phyloP scores from a whole-genome alignment of 371 early-diverging fungal genomes.

The Coemansia sp. region DNA sequence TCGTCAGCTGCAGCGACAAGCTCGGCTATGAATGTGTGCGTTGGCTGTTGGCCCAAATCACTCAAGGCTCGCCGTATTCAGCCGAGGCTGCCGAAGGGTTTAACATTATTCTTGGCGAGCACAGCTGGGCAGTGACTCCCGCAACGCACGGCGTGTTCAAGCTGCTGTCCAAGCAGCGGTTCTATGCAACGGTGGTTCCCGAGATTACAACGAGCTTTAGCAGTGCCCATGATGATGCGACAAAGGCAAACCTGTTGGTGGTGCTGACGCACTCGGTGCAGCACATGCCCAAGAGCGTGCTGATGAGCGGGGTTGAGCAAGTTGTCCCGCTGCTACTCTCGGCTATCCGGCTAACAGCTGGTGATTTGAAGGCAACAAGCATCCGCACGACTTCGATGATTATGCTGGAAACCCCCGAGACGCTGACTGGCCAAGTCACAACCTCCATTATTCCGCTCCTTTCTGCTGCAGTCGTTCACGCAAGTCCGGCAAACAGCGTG shows the following conservation, averaged over 20 bases:
- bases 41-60: slow-evolving; percentile 36
- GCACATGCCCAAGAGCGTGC: slow-evolving; percentile 78
- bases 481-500: slow-evolving; percentile 56
- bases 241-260: slow-evolving; percentile 64
- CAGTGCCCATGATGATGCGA: slow-evolving; percentile 42
- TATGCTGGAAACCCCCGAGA: slow-evolving; percentile 50
- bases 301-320: slow-evolving; percentile 71
- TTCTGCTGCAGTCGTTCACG: slow-evolving; percentile 53
- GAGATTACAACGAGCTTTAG: slow-evolving; percentile 66
- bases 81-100: slow-evolving; percentile 66
- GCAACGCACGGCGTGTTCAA: slow-evolving; percentile 63
- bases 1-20: slow-evolving; percentile 41
- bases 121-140: slow-evolving; percentile 67
- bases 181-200: slow-evolving; percentile 75
- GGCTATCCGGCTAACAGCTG: slow-evolving; percentile 63
- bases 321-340: slow-evolving; percentile 74
- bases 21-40: slow-evolving; percentile 56
- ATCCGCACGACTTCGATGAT: slow-evolving; percentile 71
- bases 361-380: slow-evolving; percentile 69
- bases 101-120: slow-evolving; percentile 66
- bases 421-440: slow-evolving; percentile 52
- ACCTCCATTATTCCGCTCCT: slow-evolving; percentile 63
- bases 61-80: slow-evolving; percentile 41
- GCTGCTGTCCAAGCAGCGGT: slow-evolving; percentile 79
- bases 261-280: slow-evolving; percentile 79